phyloP scores from a whole-genome alignment of 805 yeast species.

The Zygotorulaspora florentina region DNA sequence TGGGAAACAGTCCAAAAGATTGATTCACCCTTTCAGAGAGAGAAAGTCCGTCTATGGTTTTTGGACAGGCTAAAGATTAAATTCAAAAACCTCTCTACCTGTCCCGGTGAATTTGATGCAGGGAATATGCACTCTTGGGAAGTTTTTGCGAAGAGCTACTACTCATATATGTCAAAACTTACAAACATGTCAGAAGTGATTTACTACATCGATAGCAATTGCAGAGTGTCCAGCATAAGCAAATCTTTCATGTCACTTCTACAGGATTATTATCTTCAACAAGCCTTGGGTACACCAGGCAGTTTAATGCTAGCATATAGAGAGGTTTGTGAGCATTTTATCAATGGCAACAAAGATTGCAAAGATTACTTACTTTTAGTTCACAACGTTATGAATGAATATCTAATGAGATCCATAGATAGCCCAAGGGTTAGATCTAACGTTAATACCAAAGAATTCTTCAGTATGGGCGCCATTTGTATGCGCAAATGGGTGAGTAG shows the following conservation, averaged over 20 bases:
- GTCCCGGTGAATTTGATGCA: neutral
- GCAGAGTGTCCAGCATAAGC: neutral
- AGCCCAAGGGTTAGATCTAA: neutral
- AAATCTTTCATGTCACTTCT: neutral
- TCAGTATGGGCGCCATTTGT: neutral
- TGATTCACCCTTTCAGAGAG: neutral
- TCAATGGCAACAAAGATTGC: conserved; percentile 3
- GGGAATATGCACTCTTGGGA: conserved; percentile 3
- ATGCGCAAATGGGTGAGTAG: conserved; percentile 2
- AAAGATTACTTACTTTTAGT: neutral
- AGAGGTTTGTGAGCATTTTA: conserved; percentile 5
- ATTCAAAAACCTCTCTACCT: neutral
- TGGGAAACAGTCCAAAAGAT: neutral
- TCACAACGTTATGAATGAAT: conserved; percentile 1
- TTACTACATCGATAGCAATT: neutral
- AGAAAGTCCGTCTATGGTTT: neutral
- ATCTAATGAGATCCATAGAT: neutral
- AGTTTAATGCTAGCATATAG: neutral
- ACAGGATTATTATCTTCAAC: conserved; percentile 1
- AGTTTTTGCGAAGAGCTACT: conserved; percentile 1
- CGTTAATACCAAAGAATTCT: neutral
- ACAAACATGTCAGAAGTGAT: conserved; percentile 4
- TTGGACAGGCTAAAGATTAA: neutral
- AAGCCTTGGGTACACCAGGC: neutral
- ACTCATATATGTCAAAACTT: conserved; percentile 2